Percentiles rank a stretch among this genome's conserved stretches.
Conservation (phyloP, 805 yeast genomes). For the Wickerhamiella alocasiicola region DNA sequence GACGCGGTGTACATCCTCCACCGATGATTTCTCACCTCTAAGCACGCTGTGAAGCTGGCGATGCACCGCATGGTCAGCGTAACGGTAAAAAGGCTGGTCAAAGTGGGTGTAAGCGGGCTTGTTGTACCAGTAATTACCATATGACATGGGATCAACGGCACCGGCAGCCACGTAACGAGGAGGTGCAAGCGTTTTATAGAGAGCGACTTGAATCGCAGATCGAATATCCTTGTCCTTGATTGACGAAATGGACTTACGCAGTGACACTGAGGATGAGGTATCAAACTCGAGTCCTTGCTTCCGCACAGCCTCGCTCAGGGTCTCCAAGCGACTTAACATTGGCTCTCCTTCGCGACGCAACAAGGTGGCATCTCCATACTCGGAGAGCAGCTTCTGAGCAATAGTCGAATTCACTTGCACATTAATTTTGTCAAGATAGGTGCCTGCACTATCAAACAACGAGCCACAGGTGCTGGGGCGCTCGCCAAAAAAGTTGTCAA, state of each 20-base stretch:
- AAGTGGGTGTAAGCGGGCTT: conserved; percentile 84
- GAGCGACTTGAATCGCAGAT: conserved; percentile 62
- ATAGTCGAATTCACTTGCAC: conserved; percentile 74
- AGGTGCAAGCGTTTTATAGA: conserved; percentile 70
- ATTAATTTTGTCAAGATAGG: conserved; percentile 47
- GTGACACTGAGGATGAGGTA: conserved; percentile 54
- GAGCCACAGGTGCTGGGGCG: conserved; percentile 15
- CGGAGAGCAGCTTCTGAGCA: conserved; percentile 60
- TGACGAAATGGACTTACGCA: conserved; percentile 56
- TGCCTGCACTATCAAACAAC: conserved; percentile 4
- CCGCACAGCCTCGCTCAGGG: conserved; percentile 59
- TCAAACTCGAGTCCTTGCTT: conserved; percentile 46
- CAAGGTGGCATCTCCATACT: conserved; percentile 67
- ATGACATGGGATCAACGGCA: conserved; percentile 63
- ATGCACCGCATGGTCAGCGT: conserved; percentile 85
- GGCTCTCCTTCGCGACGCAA: conserved; percentile 84
- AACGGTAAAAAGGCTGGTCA: conserved; percentile 83
- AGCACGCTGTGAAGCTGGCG: conserved; percentile 71
- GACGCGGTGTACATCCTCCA: conserved; percentile 5
- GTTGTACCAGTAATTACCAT: conserved; percentile 70
- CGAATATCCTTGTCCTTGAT: conserved; percentile 53
- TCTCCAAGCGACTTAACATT: conserved; percentile 63
- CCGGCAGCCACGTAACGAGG: conserved; percentile 87
- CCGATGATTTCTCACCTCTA: conserved; percentile 16
- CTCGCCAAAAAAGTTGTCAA: conserved; percentile 15